These are phyloP conservation scores for Staphylotrichum tortipilum DNA, from an alignment of 495 filamentous ascomycete species.

Conservation along the genomic window DNA sequence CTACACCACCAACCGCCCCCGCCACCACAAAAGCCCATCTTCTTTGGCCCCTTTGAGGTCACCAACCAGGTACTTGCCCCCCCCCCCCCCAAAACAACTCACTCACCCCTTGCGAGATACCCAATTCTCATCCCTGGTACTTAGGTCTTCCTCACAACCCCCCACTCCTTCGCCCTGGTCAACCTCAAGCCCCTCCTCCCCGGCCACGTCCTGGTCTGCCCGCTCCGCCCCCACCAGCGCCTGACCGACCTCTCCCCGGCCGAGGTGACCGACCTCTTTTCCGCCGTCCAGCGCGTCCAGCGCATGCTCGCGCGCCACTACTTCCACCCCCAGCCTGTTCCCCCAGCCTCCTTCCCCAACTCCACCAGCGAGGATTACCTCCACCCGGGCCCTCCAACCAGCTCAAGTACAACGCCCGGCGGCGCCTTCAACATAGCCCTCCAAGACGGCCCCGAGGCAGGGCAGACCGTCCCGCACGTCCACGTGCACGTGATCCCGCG, in stretches of 20 bases:
- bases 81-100: neutral
- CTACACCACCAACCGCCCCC: neutral
- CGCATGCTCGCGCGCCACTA: slow-evolving; percentile 69
- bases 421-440: slow-evolving; percentile 82
- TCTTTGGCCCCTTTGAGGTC: slow-evolving; percentile 59
- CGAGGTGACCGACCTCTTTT: slow-evolving; percentile 79
- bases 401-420: slow-evolving; percentile 4
- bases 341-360: slow-evolving; percentile 16
- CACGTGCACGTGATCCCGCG: slow-evolving; percentile 92
- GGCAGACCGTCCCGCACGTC: slow-evolving; percentile 83
- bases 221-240: slow-evolving; percentile 55
- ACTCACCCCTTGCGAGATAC: too few relatives aligned
- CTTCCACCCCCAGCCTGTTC: slow-evolving; percentile 30
- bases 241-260: slow-evolving; percentile 62
- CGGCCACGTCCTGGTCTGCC: slow-evolving; percentile 81
- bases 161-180: slow-evolving; percentile 73
- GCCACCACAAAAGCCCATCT: slow-evolving; percentile 27
- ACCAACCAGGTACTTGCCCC: slow-evolving; percentile 45
- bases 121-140: neutral
- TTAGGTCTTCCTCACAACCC: slow-evolving; percentile 76
- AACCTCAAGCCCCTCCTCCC: slow-evolving; percentile 93
- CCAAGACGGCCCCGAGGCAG: slow-evolving; percentile 81
- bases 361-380: neutral
- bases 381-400: neutral
- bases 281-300: slow-evolving; percentile 71